Evolutionary conservation across 2,329 filamentous ascomycete species (phyloP).

Genomic region (Paracamarosporium sp.): DNA sequence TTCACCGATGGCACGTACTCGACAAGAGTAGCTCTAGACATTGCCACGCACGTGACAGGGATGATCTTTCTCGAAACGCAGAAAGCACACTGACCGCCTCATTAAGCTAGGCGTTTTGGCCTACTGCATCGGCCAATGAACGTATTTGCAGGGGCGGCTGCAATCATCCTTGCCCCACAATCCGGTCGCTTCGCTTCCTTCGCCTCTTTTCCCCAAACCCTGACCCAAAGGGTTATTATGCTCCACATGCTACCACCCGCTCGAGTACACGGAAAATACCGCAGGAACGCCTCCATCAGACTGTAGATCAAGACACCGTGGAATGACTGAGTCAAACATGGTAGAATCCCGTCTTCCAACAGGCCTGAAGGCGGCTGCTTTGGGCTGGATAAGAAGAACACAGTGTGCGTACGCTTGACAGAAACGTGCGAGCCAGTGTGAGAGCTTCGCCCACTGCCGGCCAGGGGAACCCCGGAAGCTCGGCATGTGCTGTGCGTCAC

Average conservation of each 20-base stretch:
- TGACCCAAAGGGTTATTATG: neutral
- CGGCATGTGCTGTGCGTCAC: neutral
- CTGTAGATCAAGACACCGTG: neutral
- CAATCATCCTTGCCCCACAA: constrained; percentile 4
- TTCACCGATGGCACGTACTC: neutral
- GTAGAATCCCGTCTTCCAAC: too few species aligned
- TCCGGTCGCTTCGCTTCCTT: constrained; percentile 7
- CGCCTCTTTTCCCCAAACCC: neutral
- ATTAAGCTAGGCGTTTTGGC: neutral
- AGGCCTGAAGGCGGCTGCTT: too few species aligned
- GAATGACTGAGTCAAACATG: too few species aligned
- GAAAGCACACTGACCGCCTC: neutral
- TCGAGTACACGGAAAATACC: too few species aligned
- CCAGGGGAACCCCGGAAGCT: neutral
- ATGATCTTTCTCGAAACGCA: neutral
- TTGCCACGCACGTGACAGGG: neutral
- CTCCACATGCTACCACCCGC: too few species aligned
- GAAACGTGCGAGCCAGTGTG: too few species aligned
- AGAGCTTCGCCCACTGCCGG: neutral
- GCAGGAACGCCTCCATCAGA: too few species aligned
- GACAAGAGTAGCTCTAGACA: neutral
- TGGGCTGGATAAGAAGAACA: too few species aligned
- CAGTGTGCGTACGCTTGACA: too few species aligned
- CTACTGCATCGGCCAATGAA: neutral
- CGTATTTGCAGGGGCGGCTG: neutral